phyloP scores from a whole-genome alignment of 192 early-diverging fungal genomes.

The Thamnidium elegans region DNA sequence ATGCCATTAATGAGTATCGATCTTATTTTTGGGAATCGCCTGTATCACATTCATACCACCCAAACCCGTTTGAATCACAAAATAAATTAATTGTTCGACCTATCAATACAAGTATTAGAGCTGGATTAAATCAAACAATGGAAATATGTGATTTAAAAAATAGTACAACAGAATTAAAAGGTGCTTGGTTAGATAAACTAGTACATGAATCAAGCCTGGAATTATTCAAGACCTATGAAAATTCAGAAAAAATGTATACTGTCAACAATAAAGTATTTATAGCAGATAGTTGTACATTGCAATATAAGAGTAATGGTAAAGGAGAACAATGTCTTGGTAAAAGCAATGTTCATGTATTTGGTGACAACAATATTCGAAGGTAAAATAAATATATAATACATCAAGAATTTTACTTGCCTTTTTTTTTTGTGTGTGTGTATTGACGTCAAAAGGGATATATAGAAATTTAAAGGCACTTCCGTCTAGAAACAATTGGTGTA shows the following conservation, averaged over 20 bases:
- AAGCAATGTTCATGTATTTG: constrained; percentile 31
- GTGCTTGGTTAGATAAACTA: neutral
- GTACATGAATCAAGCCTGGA: too few species aligned
- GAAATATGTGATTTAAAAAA: constrained; percentile 7
- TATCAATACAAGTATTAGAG: neutral
- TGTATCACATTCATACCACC: constrained; percentile 24
- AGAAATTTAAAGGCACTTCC: constrained; percentile 31
- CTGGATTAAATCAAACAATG: neutral
- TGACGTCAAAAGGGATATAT: neutral
- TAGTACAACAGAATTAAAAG: neutral
- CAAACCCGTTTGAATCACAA: constrained; percentile 19
- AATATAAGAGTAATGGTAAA: constrained; percentile 30
- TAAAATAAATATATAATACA: neutral
- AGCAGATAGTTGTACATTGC: constrained; percentile 26
- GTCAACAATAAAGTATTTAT: constrained; percentile 23
- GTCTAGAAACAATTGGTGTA: constrained; percentile 30
- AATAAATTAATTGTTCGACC: constrained; percentile 20
- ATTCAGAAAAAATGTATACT: neutral
- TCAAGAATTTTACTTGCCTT: neutral
- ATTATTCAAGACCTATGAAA: too few species aligned
- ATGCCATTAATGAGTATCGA: constrained; percentile 24
- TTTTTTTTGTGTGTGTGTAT: too few species aligned
- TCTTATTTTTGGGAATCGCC: constrained; percentile 35
- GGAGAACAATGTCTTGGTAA: constrained; percentile 23
- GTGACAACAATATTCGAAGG: constrained; percentile 30